A percentile compares a stretch with the other conserved stretches of the same genome.
These are phyloP conservation scores for Primulina huaijiensis DNA, from an alignment of 257 asterid species.

Conservation along the genomic window DNA sequence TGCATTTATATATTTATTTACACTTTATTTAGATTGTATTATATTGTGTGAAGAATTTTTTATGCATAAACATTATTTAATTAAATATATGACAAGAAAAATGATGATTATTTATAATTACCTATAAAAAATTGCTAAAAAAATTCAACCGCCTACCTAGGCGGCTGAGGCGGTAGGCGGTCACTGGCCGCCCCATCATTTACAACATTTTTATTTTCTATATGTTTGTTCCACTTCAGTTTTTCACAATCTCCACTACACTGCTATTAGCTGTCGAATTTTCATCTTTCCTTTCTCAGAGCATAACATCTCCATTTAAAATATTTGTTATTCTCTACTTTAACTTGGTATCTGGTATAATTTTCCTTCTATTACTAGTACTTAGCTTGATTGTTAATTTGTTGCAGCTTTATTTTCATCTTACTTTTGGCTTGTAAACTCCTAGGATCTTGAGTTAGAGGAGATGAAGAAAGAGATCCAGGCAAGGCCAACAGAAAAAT, in stretches of 20 bases:
- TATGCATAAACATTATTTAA: too few relatives aligned
- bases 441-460: constrained; percentile 68
- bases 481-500: constrained; percentile 77
- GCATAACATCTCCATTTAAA: not conserved
- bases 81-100: too few relatives aligned
- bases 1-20: too few relatives aligned
- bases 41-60: too few relatives aligned
- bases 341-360: not conserved
- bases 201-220: not conserved
- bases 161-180: too few relatives aligned
- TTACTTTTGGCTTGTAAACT: constrained; percentile 21
- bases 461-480: constrained; percentile 84
- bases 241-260: not conserved
- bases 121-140: too few relatives aligned
- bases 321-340: not conserved
- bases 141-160: too few relatives aligned
- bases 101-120: too few relatives aligned
- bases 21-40: too few relatives aligned
- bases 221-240: not conserved
- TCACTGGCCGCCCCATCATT: too few relatives aligned
- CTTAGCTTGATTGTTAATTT: constrained; percentile 19
- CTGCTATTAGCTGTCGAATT: too few relatives aligned
- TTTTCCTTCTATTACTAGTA: not conserved
- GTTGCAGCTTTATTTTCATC: constrained; percentile 9
- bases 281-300: constrained; percentile 15